These are phyloP conservation scores for Rhexocercosporidium sp. DNA, from an alignment of 2,329 filamentous ascomycete species.

Conservation along the genomic window DNA sequence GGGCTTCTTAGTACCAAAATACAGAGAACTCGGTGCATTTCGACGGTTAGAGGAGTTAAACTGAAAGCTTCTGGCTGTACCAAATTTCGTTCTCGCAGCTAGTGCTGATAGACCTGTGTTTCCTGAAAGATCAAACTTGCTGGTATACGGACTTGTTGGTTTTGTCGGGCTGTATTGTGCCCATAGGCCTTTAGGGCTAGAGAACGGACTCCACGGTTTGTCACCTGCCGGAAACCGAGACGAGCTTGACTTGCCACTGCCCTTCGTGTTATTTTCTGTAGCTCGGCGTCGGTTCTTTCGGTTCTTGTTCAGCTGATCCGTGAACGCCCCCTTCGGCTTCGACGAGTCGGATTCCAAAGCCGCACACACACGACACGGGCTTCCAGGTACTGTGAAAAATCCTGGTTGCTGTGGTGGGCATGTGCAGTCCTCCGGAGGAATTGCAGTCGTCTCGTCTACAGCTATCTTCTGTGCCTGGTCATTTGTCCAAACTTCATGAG, in stretches of 20 bases:
- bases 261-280: no score
- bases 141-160: neutral
- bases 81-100: no score
- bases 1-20: no score
- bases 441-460: neutral
- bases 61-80: neutral
- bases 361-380: neutral
- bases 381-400: neutral
- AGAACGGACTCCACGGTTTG: neutral
- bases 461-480: neutral
- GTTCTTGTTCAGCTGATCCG: neutral
- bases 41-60: neutral
- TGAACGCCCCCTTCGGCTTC: neutral
- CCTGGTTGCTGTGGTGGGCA: neutral
- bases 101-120: no score
- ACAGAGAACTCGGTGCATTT: no score
- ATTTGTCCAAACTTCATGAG: neutral
- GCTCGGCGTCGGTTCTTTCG: no score
- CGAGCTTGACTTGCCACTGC: no score
- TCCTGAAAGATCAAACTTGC: neutral
- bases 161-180: neutral
- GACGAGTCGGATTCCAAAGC: neutral
- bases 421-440: neutral
- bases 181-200: neutral
- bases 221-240: no score